A percentile compares a stretch with the other conserved stretches of the same genome.
These are phyloP conservation scores for Gautieria morchelliformis DNA, from an alignment of 768 basidiomycete species.

Conservation along the genomic window DNA sequence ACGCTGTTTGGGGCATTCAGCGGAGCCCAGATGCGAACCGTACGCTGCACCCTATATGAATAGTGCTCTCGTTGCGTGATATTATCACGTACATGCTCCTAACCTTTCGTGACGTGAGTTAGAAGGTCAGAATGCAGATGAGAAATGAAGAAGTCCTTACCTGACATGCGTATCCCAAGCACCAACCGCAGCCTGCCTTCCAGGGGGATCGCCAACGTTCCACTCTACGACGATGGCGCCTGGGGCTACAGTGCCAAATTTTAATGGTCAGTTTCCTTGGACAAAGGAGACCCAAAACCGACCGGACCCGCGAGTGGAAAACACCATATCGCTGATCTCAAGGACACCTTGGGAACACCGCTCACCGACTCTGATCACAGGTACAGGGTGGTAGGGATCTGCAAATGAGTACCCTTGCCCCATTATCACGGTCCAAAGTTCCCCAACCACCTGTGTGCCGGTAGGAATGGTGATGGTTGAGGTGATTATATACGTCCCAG, in stretches of 20 bases:
- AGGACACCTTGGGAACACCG: slow-evolving; percentile 37
- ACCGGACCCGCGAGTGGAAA: slow-evolving; percentile 45
- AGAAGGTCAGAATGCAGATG: neutral
- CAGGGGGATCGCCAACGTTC: slow-evolving; percentile 26
- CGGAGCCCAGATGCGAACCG: slow-evolving; percentile 14
- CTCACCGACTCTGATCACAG: slow-evolving; percentile 43
- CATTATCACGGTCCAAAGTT: slow-evolving; percentile 52
- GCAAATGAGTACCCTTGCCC: slow-evolving; percentile 40
- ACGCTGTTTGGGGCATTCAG: slow-evolving; percentile 27
- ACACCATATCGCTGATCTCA: slow-evolving; percentile 58
- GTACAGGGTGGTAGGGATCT: slow-evolving; percentile 32
- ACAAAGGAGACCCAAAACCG: neutral
- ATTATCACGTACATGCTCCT: neutral
- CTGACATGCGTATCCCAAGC: slow-evolving; percentile 50
- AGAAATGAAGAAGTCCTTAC: slow-evolving; percentile 2
- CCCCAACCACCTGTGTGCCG: slow-evolving; percentile 51
- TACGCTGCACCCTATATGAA: neutral
- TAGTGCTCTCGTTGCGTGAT: neutral
- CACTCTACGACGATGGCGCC: slow-evolving; percentile 60
- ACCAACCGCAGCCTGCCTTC: slow-evolving; percentile 36
- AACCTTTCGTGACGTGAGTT: neutral
- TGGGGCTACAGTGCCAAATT: slow-evolving; percentile 12
- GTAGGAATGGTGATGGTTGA: slow-evolving; percentile 47
- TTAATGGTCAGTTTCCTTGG: neutral
- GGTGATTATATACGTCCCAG: slow-evolving; percentile 48